Percentiles rank a stretch among this genome's conserved stretches.
These are phyloP conservation scores for Wickerhamiella musiphila DNA, from an alignment of 805 yeast species.

Conservation along the genomic window DNA sequence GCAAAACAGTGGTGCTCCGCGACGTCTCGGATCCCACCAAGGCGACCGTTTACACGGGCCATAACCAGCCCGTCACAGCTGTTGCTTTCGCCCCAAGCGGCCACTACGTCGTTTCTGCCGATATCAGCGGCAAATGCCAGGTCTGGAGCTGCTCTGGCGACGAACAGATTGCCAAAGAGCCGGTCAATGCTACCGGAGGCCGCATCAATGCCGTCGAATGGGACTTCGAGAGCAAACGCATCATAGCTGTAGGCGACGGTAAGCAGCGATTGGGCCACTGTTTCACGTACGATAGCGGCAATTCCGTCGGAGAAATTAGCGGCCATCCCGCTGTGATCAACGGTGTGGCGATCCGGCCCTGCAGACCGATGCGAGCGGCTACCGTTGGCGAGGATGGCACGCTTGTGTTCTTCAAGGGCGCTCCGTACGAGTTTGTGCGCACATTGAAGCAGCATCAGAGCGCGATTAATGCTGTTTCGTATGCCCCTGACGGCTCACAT, in stretches of 20 bases:
- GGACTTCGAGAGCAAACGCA: conserved; percentile 76
- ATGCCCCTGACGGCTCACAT: conserved; percentile 62
- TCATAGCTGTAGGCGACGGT: conserved; percentile 92
- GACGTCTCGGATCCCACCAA: conserved; percentile 36
- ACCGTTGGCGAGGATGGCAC: conserved; percentile 84
- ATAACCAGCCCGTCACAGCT: conserved; percentile 54
- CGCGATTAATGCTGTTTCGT: conserved; percentile 64
- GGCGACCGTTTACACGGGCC: conserved; percentile 51
- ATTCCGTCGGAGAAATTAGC: conserved; percentile 88
- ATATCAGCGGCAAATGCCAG: conserved; percentile 72
- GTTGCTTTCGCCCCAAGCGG: conserved; percentile 85
- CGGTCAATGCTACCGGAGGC: conserved; percentile 64
- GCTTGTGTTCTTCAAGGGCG: conserved; percentile 72
- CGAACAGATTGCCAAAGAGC: conserved; percentile 50
- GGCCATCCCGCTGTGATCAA: conserved; percentile 79
- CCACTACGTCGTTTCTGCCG: conserved; percentile 80
- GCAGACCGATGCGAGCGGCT: conserved; percentile 82
- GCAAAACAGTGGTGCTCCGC: conserved; percentile 62
- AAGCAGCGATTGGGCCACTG: conserved; percentile 84
- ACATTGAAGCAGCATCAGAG: conserved; percentile 62
- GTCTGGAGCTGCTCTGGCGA: conserved; percentile 54
- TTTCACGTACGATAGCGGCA: conserved; percentile 86
- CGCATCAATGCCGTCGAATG: conserved; percentile 70
- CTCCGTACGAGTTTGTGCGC: conserved; percentile 75
- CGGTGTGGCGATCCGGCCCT: conserved; percentile 68